These are phyloP conservation scores for Aspergillus carbonarius DNA, from an alignment of 2,329 filamentous ascomycete genomes.

Conservation along the genomic window DNA sequence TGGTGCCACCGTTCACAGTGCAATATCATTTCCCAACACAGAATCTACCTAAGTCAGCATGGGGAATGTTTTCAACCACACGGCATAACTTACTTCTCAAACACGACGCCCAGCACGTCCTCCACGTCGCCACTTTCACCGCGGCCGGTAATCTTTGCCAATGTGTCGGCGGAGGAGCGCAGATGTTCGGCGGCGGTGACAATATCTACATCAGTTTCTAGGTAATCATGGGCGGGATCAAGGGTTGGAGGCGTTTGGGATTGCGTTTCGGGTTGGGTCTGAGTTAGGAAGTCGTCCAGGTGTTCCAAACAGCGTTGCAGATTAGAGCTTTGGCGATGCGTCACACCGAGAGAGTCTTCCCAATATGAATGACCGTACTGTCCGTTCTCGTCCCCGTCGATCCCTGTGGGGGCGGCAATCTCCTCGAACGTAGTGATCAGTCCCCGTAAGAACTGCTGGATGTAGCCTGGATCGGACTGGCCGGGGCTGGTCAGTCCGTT, in stretches of 20 bases:
- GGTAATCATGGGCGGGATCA: slow-evolving; percentile 13
- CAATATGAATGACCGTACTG: slow-evolving; percentile 63
- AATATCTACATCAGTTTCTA: slow-evolving; percentile 62
- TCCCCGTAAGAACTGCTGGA: slow-evolving; percentile 66
- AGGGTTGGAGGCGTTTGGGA: slow-evolving; percentile 12
- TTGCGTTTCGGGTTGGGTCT: slow-evolving; percentile 52
- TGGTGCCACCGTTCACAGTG: neutral
- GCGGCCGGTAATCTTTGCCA: slow-evolving; percentile 84
- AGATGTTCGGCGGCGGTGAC: slow-evolving; percentile 89
- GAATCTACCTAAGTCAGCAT: slow-evolving; percentile 44
- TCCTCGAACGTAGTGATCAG: slow-evolving; percentile 66
- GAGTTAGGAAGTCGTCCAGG: slow-evolving; percentile 69
- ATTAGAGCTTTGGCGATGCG: slow-evolving; percentile 81
- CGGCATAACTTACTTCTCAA: slow-evolving; percentile 75
- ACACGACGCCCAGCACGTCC: slow-evolving; percentile 92
- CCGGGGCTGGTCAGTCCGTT: slow-evolving; percentile 5
- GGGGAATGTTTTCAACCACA: neutral
- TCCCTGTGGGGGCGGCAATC: slow-evolving; percentile 40
- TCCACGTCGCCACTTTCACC: slow-evolving; percentile 88
- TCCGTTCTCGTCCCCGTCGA: slow-evolving; percentile 34
- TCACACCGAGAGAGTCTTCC: slow-evolving; percentile 85
- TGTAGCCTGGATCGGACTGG: slow-evolving; percentile 59
- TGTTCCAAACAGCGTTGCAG: slow-evolving; percentile 70
- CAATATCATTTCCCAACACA: slow-evolving; percentile 45
- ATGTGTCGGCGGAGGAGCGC: slow-evolving; percentile 71